Base-by-base conservation (phyloP, 345 rosid species). In the Citrus inodora region DNA sequence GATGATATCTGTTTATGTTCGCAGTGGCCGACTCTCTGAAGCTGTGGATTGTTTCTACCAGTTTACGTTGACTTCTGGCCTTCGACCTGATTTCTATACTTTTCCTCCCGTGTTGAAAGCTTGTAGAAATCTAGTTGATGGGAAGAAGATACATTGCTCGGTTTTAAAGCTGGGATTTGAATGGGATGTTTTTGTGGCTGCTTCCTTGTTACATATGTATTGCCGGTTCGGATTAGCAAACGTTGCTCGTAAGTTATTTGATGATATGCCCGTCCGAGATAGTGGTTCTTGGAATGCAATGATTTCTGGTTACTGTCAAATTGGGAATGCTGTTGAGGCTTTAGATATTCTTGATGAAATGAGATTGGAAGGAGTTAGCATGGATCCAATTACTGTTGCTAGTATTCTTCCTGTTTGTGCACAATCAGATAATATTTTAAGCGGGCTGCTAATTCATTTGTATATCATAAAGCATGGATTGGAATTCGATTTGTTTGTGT, bases 281-380 rank as follows among this genome's bases (percentile, higher is more conserved):
- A 72, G 83, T 78, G 90, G 87, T 74, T 83, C 86, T 53, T 90
- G 92, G 93, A 88, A 90, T 83, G 90, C 92, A 9, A 88, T 90
- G 89, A 86, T 90, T 51, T 90, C 91, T n/a, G 91, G 90, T 32
- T 89, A 86, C 78, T 87, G 87, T 80, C 88, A 86, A 79, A 86
- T 84, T 65, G 90, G 89, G 53, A 86, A 87, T 70, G 76, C 84
- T 48, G 78, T 69, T 22, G 89, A 85, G 72, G 94, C 89, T 2
- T 76, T 90, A 69, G 76, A 69, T 60, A 67, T 90, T 32, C 77
- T 84, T 67, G 53, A 80, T 70, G 76, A 78, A 69, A 85, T 90
- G 91, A 80, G 78, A 82, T 42, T 69, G 2, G 86, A 86, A 77
- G 87, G 89, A 65, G 74, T 82, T 75, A 62, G 35, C 28, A 82